These are phyloP conservation scores for Rhodotorula taiwanensis DNA, from an alignment of 768 basidiomycete species.

Conservation along the genomic window DNA sequence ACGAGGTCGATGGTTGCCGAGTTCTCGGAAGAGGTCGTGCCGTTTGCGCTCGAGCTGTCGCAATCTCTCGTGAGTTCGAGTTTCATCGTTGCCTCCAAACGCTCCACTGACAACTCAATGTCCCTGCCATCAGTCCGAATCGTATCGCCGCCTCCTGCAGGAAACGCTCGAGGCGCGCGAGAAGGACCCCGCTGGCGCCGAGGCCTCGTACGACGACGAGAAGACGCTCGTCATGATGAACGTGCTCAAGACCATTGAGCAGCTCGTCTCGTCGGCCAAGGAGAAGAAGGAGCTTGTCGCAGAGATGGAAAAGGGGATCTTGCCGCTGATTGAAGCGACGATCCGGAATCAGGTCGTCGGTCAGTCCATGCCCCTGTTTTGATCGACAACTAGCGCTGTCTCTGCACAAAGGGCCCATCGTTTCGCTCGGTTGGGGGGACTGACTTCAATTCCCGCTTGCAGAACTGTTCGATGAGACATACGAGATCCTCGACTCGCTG, in stretches of 20 bases:
- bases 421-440: too few species aligned
- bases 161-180: constrained; percentile 53
- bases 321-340: constrained; percentile 69
- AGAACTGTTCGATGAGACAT: constrained; percentile 84
- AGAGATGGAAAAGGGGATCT: constrained; percentile 72
- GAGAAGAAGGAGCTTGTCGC: constrained; percentile 64
- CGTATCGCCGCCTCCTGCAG: constrained; percentile 68
- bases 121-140: constrained; percentile 57
- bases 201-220: constrained; percentile 55
- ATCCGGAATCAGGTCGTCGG: constrained; percentile 70
- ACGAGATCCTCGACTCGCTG: constrained; percentile 73
- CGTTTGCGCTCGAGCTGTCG: constrained; percentile 74
- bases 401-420: too few species aligned
- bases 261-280: constrained; percentile 72
- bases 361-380: constrained; percentile 43
- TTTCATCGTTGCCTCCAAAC: neutral
- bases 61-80: constrained; percentile 59
- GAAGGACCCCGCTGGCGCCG: constrained; percentile 50
- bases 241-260: constrained; percentile 49
- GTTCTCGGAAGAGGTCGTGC: constrained; percentile 75
- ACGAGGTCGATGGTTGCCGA: constrained; percentile 82
- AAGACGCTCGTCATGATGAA: constrained; percentile 85
- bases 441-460: neutral
- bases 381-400: too few species aligned
- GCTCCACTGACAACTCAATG: neutral